Base-by-base conservation (phyloP, 2,329 filamentous ascomycete genomes). In the Leptosphaerulina australis region DNA sequence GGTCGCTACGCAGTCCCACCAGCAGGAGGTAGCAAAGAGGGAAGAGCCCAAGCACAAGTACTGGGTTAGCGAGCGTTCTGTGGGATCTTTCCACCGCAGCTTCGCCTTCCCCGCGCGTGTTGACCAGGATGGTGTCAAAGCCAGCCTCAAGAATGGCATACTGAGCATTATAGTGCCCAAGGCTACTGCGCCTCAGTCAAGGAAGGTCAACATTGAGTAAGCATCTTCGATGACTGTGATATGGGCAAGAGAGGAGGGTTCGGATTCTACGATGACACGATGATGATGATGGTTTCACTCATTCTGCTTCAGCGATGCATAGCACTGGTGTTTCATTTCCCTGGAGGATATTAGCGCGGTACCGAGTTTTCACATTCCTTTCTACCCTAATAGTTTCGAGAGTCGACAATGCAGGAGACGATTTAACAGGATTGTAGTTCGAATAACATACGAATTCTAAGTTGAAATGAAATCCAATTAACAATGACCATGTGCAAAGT, bases 31-130 rank as follows among this genome's bases (percentile, higher is more conserved):
- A 29, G 58, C 66, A 39, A 76, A 76, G 66, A 64, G 67, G 15
- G 73, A 76, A 34, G 72, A 77, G 35, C 54, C 74, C 63, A 85
- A 84, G 73, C 57, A 76, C 62, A 86, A 84, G 74, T 92, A 86
- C 80, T 93, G 88, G 89, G 77, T 84, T 45, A 78, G 74, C 44
- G 83, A 86, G 69, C 81, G 83, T 59, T 78, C 77, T 0, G 74
- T 83, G 10, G 83, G 83, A 56, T 78, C 81, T 44, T 86, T 86
- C 73, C 77, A 80, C 52, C 79, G 83, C 61, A 77, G 75, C 37
- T 86, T 86, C 70, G 76, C 71, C 50, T 86, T 86, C 75, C 82
- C 83, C 1, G 71, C 73, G 2, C 74, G 78, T 24, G 79, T 86
- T 40, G 77, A 85, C 56, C 82, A 84, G 63, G 82, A 86, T 24